Base-by-base conservation (phyloP, 495 filamentous ascomycete species). In the Tricharina praecox region DNA sequence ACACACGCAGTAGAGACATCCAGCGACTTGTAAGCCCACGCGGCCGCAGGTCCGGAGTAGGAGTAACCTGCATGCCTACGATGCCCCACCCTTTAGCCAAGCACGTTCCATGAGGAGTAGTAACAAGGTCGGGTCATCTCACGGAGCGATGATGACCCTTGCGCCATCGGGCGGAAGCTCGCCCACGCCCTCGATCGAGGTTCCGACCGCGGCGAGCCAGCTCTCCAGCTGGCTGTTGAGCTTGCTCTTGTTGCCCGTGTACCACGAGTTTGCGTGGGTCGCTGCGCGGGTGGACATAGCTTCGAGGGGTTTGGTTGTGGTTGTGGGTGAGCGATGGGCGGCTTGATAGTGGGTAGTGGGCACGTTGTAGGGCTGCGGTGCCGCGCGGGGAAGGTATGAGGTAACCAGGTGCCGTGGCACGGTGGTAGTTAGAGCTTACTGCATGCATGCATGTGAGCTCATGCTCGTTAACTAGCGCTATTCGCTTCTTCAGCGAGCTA, bases 81-180 rank as follows among this genome's bases (percentile, higher is more conserved):
- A 25, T 10, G 30, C n/a, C n/a, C n/a, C n/a, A n/a, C n/a, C n/a
- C n/a, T n/a, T n/a, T n/a, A n/a, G n/a, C n/a, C n/a, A n/a, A n/a
- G n/a, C n/a, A n/a, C n/a, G n/a, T n/a, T n/a, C n/a, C n/a, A n/a
- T 46, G 11, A 46, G 28, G 15, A 23, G 18, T 33, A 16, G 1
- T n/a, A 46, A 11, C 15, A 7, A 7, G 13, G 18, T 2, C 16
- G 43, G 4, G 11, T 45, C 40, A 34, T 72, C 86, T 68, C 77
- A 96, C 92, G 90, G 90, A 51, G 86, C 87, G 58, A 99, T 95
- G 53, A 99, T 86, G 3, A 92, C 69, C 67, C 85, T 75, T 10
- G 87, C 90, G 25, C 82, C 79, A 7, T 73, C 60, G 11, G 82
- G 68, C 20, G 90, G 92, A 42, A 93, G 67, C 19, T 65, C 54